Percentiles rank a stretch among this genome's conserved stretches.
phyloP scores from a whole-genome alignment of 2,329 filamentous ascomycete genomes.

The Botrytis pseudocinerea region DNA sequence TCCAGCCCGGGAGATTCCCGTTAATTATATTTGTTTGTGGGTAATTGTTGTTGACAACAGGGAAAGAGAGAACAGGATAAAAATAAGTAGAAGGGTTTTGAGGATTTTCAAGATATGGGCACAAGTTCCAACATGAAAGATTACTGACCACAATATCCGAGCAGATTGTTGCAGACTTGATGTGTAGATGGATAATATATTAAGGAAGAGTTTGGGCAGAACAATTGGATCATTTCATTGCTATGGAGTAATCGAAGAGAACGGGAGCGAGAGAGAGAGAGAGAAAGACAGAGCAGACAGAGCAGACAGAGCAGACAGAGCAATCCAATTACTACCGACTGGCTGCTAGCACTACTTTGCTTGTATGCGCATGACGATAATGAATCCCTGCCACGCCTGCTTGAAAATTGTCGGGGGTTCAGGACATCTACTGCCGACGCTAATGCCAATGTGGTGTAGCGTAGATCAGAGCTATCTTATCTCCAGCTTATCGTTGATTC shows the following conservation, averaged over 20 bases:
- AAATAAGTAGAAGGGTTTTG: slow-evolving; percentile 12
- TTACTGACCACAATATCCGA: neutral
- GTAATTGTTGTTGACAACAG: neutral
- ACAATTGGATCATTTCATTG: slow-evolving; percentile 1
- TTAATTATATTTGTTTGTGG: neutral
- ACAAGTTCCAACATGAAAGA: slow-evolving; percentile 1
- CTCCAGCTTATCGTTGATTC: neutral
- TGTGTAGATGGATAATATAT: neutral
- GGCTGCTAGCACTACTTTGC: too few relatives aligned
- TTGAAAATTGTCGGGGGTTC: neutral
- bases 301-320: neutral
- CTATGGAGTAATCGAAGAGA: neutral
- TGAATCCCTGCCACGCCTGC: slow-evolving; percentile 5
- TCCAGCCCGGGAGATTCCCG: neutral
- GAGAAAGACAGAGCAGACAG: neutral
- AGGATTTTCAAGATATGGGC: slow-evolving; percentile 5
- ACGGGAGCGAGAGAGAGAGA: neutral
- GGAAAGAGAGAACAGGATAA: slow-evolving; percentile 7
- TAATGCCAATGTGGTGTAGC: neutral
- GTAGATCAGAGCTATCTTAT: neutral
- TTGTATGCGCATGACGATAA: slow-evolving; percentile 15
- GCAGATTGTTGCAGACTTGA: neutral
- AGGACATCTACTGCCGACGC: neutral
- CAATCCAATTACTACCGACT: neutral
- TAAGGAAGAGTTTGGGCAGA: neutral